Evolutionary conservation across 169 alveolate genomes (phyloP).

Genomic region (Condylostoma magnum): DNA sequence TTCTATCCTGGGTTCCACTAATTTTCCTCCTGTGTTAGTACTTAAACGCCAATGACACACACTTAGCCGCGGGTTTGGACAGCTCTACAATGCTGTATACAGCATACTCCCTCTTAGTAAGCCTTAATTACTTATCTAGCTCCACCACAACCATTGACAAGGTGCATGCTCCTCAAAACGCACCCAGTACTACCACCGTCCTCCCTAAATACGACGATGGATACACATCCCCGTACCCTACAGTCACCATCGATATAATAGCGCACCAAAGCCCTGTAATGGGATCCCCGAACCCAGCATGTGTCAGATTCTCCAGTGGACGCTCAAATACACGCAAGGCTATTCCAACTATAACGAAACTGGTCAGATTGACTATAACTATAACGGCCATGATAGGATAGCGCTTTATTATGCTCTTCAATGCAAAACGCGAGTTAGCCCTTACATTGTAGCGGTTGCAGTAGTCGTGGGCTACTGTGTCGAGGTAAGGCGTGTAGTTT

Average conservation of each 20-base stretch:
- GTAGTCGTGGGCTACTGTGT: background rate
- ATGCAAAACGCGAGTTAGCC: conserved; percentile 1
- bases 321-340: conserved; percentile 20
- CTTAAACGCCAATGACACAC: no score
- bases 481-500: conserved; percentile 7
- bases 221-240: conserved; percentile 63
- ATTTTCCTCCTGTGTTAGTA: no score
- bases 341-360: background rate
- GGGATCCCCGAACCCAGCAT: background rate
- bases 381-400: background rate
- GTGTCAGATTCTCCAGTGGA: background rate
- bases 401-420: conserved; percentile 1
- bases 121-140: background rate
- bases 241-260: conserved; percentile 60
- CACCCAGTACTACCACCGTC: conserved; percentile 36
- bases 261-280: conserved; percentile 26
- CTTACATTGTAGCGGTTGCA: conserved; percentile 5
- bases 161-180: conserved; percentile 12
- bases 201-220: conserved; percentile 54
- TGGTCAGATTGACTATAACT: background rate
- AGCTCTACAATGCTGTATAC: no score
- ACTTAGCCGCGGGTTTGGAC: no score
- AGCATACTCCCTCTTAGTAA: background rate
- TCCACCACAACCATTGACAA: background rate
- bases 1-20: no score